These are phyloP conservation scores for Chaetomium fimeti DNA, from an alignment of 495 filamentous ascomycete species.

Conservation along the genomic window DNA sequence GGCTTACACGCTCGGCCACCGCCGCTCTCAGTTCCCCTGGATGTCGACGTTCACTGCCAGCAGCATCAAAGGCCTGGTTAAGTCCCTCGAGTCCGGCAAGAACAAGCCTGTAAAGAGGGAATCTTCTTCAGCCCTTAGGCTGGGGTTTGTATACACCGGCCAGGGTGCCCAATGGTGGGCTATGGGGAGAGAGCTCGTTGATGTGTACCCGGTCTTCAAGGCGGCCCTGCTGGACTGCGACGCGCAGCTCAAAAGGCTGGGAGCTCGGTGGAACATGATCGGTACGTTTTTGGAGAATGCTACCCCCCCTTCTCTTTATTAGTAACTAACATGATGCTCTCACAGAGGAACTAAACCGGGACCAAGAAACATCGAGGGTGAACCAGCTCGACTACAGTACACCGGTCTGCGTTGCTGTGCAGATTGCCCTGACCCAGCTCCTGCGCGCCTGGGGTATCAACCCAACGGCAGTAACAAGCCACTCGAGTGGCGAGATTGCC, in stretches of 20 bases:
- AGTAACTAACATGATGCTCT: background rate
- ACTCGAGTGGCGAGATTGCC: constrained; percentile 65
- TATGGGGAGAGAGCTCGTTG: constrained; percentile 53
- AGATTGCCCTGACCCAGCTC: constrained; percentile 56
- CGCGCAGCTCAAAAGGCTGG: constrained; percentile 35
- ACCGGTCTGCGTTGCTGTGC: constrained; percentile 49
- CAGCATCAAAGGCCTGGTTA: constrained; percentile 19
- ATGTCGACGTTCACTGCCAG: constrained; percentile 20
- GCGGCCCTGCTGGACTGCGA: constrained; percentile 33
- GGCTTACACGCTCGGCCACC: constrained; percentile 37
- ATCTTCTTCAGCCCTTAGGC: constrained; percentile 1
- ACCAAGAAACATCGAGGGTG: constrained; percentile 28
- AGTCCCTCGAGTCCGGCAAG: constrained; percentile 27
- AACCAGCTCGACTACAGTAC: constrained; percentile 41
- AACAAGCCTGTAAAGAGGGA: constrained; percentile 22
- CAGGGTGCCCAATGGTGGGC: constrained; percentile 55
- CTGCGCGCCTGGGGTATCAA: constrained; percentile 51
- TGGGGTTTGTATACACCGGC: constrained; percentile 45
- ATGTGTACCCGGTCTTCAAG: constrained; percentile 35
- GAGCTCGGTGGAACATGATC: constrained; percentile 30
- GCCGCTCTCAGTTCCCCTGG: constrained; percentile 38
- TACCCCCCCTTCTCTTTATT: too few species aligned
- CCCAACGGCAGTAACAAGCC: constrained; percentile 54
- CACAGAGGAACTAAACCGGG: constrained; percentile 32
- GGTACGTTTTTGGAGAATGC: constrained; percentile 8